Evolutionary conservation across 2,329 filamentous ascomycete species (phyloP).

Genomic region (Raffaelea deltoideospora): DNA sequence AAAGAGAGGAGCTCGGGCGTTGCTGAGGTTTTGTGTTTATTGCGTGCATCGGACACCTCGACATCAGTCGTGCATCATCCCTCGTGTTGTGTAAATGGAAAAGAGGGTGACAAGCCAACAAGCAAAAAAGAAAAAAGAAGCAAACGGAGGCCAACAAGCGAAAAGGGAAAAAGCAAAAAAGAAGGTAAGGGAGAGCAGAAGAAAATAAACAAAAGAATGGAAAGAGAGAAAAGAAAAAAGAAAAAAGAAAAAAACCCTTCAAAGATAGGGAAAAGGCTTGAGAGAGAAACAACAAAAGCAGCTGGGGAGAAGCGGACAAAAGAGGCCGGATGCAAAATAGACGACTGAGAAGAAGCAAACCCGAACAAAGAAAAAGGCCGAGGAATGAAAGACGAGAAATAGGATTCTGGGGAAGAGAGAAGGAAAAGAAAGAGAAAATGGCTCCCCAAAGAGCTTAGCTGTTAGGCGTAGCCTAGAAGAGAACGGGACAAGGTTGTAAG

Average conservation of each 20-base stretch:
- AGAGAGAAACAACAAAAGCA: background rate
- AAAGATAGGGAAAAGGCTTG: background rate
- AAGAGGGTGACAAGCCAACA: too few relatives aligned
- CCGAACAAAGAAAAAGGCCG: background rate
- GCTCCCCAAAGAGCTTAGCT: background rate
- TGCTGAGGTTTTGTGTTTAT: too few relatives aligned
- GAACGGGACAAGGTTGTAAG: too few relatives aligned
- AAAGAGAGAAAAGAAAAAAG: background rate
- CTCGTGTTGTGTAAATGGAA: background rate
- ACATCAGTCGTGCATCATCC: too few relatives aligned
- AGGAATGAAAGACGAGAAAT: background rate
- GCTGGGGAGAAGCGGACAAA: too few relatives aligned
- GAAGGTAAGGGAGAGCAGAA: background rate
- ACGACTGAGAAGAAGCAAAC: too few relatives aligned
- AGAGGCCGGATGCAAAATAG: too few relatives aligned
- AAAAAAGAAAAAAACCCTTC: background rate
- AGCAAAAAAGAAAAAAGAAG: constrained; percentile 1
- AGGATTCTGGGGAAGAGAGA: background rate
- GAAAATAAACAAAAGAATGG: background rate
- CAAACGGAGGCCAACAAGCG: background rate
- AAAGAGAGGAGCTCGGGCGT: too few relatives aligned
- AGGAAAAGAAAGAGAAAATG: background rate
- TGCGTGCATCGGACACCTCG: too few relatives aligned
- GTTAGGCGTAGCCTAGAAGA: too few relatives aligned
- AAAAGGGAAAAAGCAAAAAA: background rate